Conservation (phyloP, 1,284 basidiomycete species). For the Trichosporon coremiiforme region DNA sequence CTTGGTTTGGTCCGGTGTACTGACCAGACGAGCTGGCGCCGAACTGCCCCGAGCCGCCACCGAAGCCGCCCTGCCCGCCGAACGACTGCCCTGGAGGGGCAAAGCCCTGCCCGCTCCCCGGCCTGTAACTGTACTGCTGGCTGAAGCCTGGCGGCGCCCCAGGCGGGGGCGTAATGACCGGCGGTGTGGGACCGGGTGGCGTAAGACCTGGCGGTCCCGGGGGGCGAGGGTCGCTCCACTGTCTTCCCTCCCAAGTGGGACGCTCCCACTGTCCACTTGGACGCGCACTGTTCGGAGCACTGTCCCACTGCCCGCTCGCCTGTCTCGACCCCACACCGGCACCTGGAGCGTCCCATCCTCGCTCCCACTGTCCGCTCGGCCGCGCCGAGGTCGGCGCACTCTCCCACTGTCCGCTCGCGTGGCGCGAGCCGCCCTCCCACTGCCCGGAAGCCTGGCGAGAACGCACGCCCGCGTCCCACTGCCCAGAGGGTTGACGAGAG, state of each 20-base stretch:
- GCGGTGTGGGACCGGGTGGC: not conserved
- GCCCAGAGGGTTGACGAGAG: not conserved
- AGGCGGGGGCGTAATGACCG: not conserved
- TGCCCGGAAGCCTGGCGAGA: not conserved
- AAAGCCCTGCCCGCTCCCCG: not conserved
- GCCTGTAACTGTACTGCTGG: not conserved
- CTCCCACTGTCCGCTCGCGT: slow-evolving; percentile 1
- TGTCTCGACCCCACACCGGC: not conserved
- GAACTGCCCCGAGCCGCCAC: not conserved
- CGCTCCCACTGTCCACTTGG: not conserved
- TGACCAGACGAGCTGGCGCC: not conserved
- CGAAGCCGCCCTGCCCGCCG: not conserved
- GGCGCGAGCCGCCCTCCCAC: not conserved
- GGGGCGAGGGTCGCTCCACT: not conserved
- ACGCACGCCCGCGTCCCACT: not conserved
- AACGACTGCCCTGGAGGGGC: not conserved
- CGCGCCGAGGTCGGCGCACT: not conserved
- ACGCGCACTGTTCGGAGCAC: not conserved
- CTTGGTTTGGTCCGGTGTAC: not conserved
- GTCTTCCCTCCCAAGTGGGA: not conserved
- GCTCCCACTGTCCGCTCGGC: slow-evolving; percentile 5
- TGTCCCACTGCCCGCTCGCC: not conserved
- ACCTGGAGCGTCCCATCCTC: not conserved
- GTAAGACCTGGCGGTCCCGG: not conserved
- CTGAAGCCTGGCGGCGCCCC: not conserved